phyloP scores from a whole-genome alignment of 352 stramenopile genomes.

The Peronospora belbahrii region DNA sequence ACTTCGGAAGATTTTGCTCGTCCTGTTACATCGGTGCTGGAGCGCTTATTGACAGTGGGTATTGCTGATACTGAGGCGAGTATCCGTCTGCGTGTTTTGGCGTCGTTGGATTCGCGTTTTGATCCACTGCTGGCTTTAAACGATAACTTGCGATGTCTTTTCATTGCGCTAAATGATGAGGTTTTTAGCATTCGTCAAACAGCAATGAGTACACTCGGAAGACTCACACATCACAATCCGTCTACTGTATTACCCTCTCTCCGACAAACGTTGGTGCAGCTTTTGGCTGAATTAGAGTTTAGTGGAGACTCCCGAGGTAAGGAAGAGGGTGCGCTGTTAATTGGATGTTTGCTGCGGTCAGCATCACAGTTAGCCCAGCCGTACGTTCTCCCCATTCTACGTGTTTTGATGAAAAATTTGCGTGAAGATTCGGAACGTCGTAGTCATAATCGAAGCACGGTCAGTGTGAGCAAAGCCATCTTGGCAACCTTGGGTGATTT shows the following conservation, averaged over 20 bases:
- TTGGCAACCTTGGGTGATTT: slow-evolving; percentile 76
- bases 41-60: slow-evolving; percentile 73
- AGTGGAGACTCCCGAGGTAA: slow-evolving; percentile 74
- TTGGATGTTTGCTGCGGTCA: slow-evolving; percentile 74
- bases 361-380: slow-evolving; percentile 70
- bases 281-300: slow-evolving; percentile 83
- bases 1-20: slow-evolving; percentile 67
- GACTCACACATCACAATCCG: slow-evolving; percentile 81
- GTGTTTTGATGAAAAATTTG: slow-evolving; percentile 83
- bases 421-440: slow-evolving; percentile 68
- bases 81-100: slow-evolving; percentile 74
- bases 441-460: slow-evolving; percentile 62
- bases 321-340: slow-evolving; percentile 74
- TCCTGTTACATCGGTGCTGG: slow-evolving; percentile 65
- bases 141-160: slow-evolving; percentile 78
- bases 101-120: slow-evolving; percentile 74
- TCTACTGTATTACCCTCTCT: slow-evolving; percentile 74
- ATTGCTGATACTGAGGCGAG: slow-evolving; percentile 83
- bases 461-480: slow-evolving; percentile 81
- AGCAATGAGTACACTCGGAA: slow-evolving; percentile 81
- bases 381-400: slow-evolving; percentile 80
- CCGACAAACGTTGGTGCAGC: slow-evolving; percentile 75
- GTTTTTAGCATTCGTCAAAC: slow-evolving; percentile 84
- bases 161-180: slow-evolving; percentile 85
- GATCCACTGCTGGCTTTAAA: slow-evolving; percentile 73